These are phyloP conservation scores for Debaryomyces fabryi DNA, from an alignment of 1,139 yeast species.

Conservation along the genomic window DNA sequence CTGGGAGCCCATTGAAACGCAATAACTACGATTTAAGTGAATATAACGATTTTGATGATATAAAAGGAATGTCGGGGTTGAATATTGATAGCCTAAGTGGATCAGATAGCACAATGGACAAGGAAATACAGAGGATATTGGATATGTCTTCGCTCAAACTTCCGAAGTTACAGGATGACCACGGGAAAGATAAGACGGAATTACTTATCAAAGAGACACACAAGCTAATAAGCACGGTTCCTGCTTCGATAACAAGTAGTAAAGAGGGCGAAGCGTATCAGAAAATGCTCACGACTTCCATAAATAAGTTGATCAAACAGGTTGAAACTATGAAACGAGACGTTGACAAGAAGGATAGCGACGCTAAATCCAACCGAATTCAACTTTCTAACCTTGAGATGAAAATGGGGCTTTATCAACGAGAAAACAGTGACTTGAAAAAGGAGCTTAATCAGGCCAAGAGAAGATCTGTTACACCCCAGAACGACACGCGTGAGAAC, in stretches of 20 bases:
- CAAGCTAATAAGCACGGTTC: constrained; percentile 27
- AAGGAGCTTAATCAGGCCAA: constrained; percentile 16
- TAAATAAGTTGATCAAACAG: constrained; percentile 25
- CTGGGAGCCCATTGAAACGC: constrained; percentile 13
- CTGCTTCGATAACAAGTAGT: constrained; percentile 23
- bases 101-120: constrained; percentile 14
- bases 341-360: constrained; percentile 6
- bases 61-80: neutral
- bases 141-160: constrained; percentile 14
- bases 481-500: constrained; percentile 28
- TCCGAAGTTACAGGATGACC: constrained; percentile 10
- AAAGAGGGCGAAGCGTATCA: constrained; percentile 33
- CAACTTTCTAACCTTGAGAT: constrained; percentile 7
- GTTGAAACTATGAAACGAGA: constrained; percentile 24
- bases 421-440: constrained; percentile 20
- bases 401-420: constrained; percentile 17
- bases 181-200: constrained; percentile 25
- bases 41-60: constrained; percentile 2
- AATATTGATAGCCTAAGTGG: constrained; percentile 5
- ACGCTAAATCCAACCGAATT: constrained; percentile 2
- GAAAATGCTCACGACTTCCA: constrained; percentile 24
- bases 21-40: constrained; percentile 5
- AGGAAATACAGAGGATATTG: constrained; percentile 10
- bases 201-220: constrained; percentile 35
- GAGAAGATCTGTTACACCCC: constrained; percentile 17